Base-by-base conservation (phyloP, 2,329 filamentous ascomycete species). In the Neopestalotiopsis sp. region DNA sequence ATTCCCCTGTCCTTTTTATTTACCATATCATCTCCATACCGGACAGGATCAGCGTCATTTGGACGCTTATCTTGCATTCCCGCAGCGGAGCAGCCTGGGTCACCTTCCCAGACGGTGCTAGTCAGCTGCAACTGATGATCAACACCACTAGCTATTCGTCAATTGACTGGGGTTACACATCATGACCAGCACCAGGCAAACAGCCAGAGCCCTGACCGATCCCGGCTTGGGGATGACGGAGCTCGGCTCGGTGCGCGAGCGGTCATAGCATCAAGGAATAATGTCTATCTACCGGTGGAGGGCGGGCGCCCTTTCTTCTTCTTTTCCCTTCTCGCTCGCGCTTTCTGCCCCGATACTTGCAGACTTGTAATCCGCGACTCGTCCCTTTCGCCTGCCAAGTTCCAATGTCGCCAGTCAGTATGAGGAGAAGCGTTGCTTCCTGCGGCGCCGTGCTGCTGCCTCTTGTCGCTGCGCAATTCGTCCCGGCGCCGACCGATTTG, bases 401-500 rank as follows among this genome's bases (percentile, higher is more conserved):
- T 12, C 5, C 59, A 34, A 34, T 20, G 28, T 34, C 34, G 59
- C 17, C 59, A 38, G n/a, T 30, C 32, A 62, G 9, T 1, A 38
- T 62, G 42, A 66, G 34, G 24, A 20, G 28, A 28, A n/a, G n/a
- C 45, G 20, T 66, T 14, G 28, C 49, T 4, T 32, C 34, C 10
- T 49, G 9, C 5, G 65, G n/a, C 32, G 56, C 40, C 12, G 20
- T 67, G 53, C 38, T 67, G 28, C 17, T 59, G 45, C 24, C 58
- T 20, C n/a, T 28, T 42, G 40, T 24, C 12, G n/a, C 34, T 10
- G 75, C 75, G 13, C 76, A 78, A 24, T 78, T 77, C 68, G 75
- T 78, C 61, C 63, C 73, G 62, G 61, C 75, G 59, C 76, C 76
- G 3, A 74, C 73, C 28, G 70, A 72, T 28, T 71, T 78, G 20